Percentiles rank a stretch among this genome's conserved stretches.
Evolutionary conservation across 495 filamentous ascomycete genomes (phyloP).

Genomic region (Penicillium arizonense): DNA sequence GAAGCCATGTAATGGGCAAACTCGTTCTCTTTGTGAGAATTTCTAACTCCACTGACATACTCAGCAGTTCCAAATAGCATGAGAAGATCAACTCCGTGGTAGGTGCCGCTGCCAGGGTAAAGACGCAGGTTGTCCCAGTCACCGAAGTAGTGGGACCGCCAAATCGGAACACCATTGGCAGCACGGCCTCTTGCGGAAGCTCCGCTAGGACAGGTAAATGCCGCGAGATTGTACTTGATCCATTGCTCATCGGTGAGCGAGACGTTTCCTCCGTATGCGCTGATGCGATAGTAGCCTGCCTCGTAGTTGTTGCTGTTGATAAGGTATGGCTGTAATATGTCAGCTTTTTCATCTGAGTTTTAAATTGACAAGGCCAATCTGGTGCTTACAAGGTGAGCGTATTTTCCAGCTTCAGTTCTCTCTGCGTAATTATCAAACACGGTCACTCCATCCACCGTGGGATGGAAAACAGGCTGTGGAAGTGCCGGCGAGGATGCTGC

Average conservation of each 20-base stretch:
- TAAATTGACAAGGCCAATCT: neutral
- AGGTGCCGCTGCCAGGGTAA: slow-evolving; percentile 43
- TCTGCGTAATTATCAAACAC: slow-evolving; percentile 49
- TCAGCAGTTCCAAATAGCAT: slow-evolving; percentile 48
- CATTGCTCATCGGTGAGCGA: slow-evolving; percentile 28
- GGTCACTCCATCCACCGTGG: slow-evolving; percentile 43
- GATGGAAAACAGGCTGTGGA: slow-evolving; percentile 41
- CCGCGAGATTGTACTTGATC: slow-evolving; percentile 38
- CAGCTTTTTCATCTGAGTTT: neutral
- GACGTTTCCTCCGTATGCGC: slow-evolving; percentile 25
- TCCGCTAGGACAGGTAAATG: slow-evolving; percentile 47
- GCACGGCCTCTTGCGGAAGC: slow-evolving; percentile 32
- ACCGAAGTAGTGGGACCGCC: slow-evolving; percentile 53
- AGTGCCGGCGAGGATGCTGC: slow-evolving; percentile 19
- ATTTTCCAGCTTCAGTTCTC: slow-evolving; percentile 29
- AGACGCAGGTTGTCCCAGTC: slow-evolving; percentile 47
- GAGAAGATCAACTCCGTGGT: slow-evolving; percentile 48
- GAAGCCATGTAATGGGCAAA: slow-evolving; percentile 40
- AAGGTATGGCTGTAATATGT: slow-evolving; percentile 35
- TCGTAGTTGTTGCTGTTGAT: slow-evolving; percentile 49
- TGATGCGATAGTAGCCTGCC: slow-evolving; percentile 40
- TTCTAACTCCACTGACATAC: slow-evolving; percentile 33
- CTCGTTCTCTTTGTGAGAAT: slow-evolving; percentile 23
- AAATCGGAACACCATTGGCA: slow-evolving; percentile 38
- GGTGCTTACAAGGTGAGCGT: slow-evolving; percentile 27